These are phyloP conservation scores for Colletotrichum echinochloae DNA, from an alignment of 2,329 filamentous ascomycete genomes.

Conservation along the genomic window DNA sequence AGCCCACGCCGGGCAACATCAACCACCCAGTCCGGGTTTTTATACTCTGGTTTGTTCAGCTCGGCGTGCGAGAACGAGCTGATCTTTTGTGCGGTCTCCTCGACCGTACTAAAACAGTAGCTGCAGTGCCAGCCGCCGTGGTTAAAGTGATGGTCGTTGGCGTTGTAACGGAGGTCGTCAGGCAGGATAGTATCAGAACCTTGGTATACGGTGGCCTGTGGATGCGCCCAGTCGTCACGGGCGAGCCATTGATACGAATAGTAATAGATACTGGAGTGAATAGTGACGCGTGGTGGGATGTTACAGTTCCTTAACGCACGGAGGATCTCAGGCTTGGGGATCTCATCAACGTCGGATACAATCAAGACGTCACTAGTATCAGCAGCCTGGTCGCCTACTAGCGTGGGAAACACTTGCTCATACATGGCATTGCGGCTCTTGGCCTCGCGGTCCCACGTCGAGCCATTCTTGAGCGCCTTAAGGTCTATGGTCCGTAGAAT, in stretches of 20 bases:
- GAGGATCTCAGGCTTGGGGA: conserved; percentile 64
- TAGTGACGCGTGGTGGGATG: conserved; percentile 65
- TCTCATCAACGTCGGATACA: conserved; percentile 72
- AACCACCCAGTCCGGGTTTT: conserved; percentile 54
- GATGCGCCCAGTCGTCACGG: conserved; percentile 65
- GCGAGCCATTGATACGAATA: conserved; percentile 67
- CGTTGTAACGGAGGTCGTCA: conserved; percentile 63
- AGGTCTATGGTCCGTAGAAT: conserved; percentile 59
- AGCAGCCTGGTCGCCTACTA: conserved; percentile 57
- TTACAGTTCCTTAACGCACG: conserved; percentile 61
- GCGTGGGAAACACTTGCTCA: conserved; percentile 64
- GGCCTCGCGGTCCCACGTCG: conserved; percentile 64
- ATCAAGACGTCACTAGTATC: conserved; percentile 66
- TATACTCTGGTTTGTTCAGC: conserved; percentile 54
- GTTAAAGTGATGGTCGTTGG: conserved; percentile 54
- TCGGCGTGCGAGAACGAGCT: conserved; percentile 55
- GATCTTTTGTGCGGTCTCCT: conserved; percentile 67
- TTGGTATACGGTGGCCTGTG: conserved; percentile 68
- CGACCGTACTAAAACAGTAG: conserved; percentile 68
- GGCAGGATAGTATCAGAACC: conserved; percentile 62
- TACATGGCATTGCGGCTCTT: conserved; percentile 69
- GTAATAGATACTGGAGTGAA: conserved; percentile 66
- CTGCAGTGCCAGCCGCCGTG: conserved; percentile 73
- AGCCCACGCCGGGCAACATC: conserved; percentile 55
- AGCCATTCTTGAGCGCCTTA: conserved; percentile 25